phyloP scores from a whole-genome alignment of 169 alveolate species.

The Plasmodium yoelii region DNA sequence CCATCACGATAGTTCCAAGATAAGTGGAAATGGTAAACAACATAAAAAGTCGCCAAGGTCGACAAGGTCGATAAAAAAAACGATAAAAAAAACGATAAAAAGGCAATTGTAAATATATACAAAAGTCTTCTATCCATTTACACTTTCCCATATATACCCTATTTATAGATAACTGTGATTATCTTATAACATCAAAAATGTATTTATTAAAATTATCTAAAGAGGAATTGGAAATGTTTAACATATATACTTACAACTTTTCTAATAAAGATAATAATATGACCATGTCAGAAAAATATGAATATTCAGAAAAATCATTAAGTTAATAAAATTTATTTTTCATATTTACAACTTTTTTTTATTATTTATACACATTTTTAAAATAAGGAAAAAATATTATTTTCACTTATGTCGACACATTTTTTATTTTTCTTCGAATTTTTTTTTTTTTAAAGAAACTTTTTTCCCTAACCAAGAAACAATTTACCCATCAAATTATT shows the following conservation, averaged over 20 bases:
- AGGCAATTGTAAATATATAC: background rate
- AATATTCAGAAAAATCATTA: slow-evolving; percentile 51
- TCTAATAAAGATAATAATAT: slow-evolving; percentile 22
- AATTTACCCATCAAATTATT: slow-evolving; percentile 35
- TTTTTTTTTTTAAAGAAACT: slow-evolving; percentile 15
- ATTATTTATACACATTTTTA: too few relatives aligned
- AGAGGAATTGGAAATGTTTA: slow-evolving; percentile 31
- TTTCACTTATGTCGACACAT: too few relatives aligned
- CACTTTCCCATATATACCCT: background rate
- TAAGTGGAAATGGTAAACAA: slow-evolving; percentile 18
- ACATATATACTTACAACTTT: slow-evolving; percentile 31
- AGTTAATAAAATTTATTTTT: slow-evolving; percentile 1
- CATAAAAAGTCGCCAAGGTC: background rate
- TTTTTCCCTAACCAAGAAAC: slow-evolving; percentile 17
- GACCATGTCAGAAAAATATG: slow-evolving; percentile 28
- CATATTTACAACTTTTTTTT: too few relatives aligned
- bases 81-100: too few relatives aligned
- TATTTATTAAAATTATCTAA: slow-evolving; percentile 28
- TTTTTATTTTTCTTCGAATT: too few relatives aligned
- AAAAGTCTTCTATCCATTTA: background rate
- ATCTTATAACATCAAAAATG: slow-evolving; percentile 50
- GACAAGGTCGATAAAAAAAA: too few relatives aligned
- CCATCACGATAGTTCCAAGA: slow-evolving; percentile 13
- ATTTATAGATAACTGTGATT: slow-evolving; percentile 31
- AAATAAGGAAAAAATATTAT: too few relatives aligned